These are phyloP conservation scores for Clonostachys solani DNA, from an alignment of 2,329 filamentous ascomycete genomes.

Conservation along the genomic window DNA sequence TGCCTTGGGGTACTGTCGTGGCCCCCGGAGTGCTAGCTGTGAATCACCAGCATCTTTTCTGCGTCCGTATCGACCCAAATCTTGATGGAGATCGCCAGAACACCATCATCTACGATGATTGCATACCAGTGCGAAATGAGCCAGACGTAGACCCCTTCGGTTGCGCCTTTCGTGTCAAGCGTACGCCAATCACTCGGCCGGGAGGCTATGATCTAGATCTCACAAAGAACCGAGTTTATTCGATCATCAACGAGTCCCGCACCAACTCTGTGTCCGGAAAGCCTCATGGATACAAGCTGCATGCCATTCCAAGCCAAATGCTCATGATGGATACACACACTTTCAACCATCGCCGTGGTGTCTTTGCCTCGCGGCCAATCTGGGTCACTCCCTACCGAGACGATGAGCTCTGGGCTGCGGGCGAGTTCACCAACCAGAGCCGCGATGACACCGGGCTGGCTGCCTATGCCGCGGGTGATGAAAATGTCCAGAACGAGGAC, in stretches of 20 bases:
- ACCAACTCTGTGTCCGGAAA: constrained; percentile 32
- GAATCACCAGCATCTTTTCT: constrained; percentile 66
- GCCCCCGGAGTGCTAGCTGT: constrained; percentile 55
- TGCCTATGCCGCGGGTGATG: constrained; percentile 10
- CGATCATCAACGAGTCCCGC: constrained; percentile 34
- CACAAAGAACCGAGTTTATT: constrained; percentile 36
- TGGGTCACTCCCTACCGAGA: constrained; percentile 46
- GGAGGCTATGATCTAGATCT: constrained; percentile 41
- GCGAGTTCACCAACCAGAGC: constrained; percentile 47
- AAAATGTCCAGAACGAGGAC: constrained; percentile 69
- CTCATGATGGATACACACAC: constrained; percentile 12
- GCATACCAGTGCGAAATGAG: constrained; percentile 5
- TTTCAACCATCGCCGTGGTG: constrained; percentile 7
- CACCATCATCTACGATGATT: constrained; percentile 5
- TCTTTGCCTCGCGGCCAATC: constrained; percentile 36
- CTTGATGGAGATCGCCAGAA: constrained; percentile 51
- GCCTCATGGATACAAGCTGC: constrained; percentile 36
- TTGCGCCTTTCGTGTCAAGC: constrained; percentile 31
- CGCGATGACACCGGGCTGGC: constrained; percentile 19
- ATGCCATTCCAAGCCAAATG: constrained; percentile 36
- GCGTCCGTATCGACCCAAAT: constrained; percentile 58
- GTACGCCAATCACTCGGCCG: constrained; percentile 32
- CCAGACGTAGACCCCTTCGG: constrained; percentile 46
- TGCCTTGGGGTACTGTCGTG: constrained; percentile 56
- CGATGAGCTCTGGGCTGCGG: constrained; percentile 43